These are phyloP conservation scores for Panicum virgatum DNA, from an alignment of 202 grass and related monocot species.

Conservation along the genomic window DNA sequence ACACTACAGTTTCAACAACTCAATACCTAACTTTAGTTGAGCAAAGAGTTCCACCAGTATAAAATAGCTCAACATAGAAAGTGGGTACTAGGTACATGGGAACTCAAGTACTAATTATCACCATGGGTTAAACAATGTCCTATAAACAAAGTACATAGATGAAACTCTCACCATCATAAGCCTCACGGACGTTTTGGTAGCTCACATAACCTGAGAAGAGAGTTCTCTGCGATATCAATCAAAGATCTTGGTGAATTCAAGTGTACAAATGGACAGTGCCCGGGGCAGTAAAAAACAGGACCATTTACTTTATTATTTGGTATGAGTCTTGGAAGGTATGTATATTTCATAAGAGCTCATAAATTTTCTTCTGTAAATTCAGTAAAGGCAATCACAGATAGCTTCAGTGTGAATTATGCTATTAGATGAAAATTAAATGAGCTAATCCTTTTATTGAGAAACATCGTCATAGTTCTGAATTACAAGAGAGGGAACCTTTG, in stretches of 20 bases:
- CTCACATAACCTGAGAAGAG: slow-evolving; percentile 96
- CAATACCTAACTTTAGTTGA: background rate
- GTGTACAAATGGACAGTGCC: background rate
- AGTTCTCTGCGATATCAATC: slow-evolving; percentile 67
- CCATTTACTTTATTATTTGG: background rate
- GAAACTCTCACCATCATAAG: slow-evolving; percentile 73
- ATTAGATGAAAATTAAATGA: background rate
- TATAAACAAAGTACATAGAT: too few species aligned
- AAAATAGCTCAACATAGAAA: background rate
- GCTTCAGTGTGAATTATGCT: background rate
- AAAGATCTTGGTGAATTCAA: slow-evolving; percentile 20
- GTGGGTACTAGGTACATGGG: background rate
- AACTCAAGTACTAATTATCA: background rate
- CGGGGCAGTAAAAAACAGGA: background rate
- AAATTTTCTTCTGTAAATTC: background rate
- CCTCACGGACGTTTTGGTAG: slow-evolving; percentile 88
- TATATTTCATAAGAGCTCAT: background rate
- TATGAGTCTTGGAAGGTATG: background rate
- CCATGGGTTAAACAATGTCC: background rate
- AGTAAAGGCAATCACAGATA: background rate
- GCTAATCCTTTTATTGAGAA: background rate
- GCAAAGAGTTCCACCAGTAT: background rate
- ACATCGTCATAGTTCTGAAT: background rate
- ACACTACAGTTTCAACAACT: background rate
- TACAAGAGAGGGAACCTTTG: slow-evolving; percentile 53